A percentile compares a stretch with the other conserved stretches of the same genome.
Evolutionary conservation across 371 early-diverging fungal genomes (phyloP).

Genomic region (Actinomortierella wolfii): DNA sequence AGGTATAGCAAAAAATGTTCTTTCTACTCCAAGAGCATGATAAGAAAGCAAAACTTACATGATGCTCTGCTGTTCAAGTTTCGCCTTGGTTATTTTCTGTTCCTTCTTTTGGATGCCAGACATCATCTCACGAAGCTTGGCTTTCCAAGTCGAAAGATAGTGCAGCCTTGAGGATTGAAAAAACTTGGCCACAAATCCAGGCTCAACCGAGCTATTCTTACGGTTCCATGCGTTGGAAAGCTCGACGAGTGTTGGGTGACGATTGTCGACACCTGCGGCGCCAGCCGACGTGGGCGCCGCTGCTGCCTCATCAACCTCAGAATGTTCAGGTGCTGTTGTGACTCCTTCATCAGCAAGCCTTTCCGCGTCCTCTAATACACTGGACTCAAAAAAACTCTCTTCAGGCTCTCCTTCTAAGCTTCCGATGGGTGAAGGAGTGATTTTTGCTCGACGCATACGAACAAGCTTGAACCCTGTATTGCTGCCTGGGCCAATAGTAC

Average conservation of each 20-base stretch:
- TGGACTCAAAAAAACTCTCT: too few species aligned
- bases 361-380: too few species aligned
- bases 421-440: too few species aligned
- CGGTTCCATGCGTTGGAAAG: slow-evolving; percentile 52
- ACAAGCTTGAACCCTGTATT: too few species aligned
- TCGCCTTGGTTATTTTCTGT: background rate
- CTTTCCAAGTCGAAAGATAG: slow-evolving; percentile 83
- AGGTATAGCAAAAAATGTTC: background rate
- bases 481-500: too few species aligned
- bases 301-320: too few species aligned
- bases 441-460: too few species aligned
- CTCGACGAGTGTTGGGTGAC: slow-evolving; percentile 38
- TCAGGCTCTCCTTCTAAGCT: too few species aligned
- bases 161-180: slow-evolving; percentile 84
- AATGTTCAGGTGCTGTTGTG: too few species aligned
- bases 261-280: slow-evolving; percentile 4
- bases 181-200: slow-evolving; percentile 76
- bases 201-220: slow-evolving; percentile 49
- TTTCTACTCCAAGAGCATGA: too few species aligned
- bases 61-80: slow-evolving; percentile 8
- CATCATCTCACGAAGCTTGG: slow-evolving; percentile 69
- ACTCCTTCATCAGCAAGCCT: too few species aligned
- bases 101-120: slow-evolving; percentile 46
- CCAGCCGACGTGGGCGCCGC: too few species aligned
- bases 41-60: slow-evolving; percentile 8